A percentile compares a stretch with the other conserved stretches of the same genome.
Conservation (phyloP, 352 stramenopile genomes). For the Thraustochytrium striatum region DNA sequence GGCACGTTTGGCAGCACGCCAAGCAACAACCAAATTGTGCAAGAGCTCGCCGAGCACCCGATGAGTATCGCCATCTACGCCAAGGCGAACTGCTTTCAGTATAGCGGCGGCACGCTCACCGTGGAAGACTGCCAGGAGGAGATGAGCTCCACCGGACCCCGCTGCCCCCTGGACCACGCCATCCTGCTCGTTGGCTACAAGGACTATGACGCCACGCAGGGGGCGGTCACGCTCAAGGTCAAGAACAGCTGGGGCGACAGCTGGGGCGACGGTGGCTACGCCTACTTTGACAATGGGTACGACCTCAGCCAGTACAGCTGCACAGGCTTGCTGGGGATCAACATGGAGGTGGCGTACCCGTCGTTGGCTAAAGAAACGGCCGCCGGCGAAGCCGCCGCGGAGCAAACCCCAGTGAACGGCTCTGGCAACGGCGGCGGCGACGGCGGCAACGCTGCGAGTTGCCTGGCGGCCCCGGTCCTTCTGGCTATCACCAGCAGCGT, state of each 20-base stretch:
- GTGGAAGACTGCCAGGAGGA: constrained; percentile 53
- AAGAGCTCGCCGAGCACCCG: constrained; percentile 60
- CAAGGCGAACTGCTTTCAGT: constrained; percentile 64
- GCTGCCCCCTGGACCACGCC: constrained; percentile 58
- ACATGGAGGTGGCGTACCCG: constrained; percentile 13
- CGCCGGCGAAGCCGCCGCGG: no score
- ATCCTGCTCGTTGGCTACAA: constrained; percentile 63
- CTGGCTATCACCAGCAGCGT: no score
- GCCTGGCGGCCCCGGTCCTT: no score
- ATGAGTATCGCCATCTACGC: constrained; percentile 66
- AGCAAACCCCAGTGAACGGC: no score
- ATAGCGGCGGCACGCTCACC: constrained; percentile 64
- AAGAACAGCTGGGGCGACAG: constrained; percentile 69
- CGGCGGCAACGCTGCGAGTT: no score
- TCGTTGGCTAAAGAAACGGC: background rate
- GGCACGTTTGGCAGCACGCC: background rate
- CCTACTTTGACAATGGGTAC: constrained; percentile 43
- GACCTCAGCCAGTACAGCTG: background rate
- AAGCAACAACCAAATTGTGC: constrained; percentile 54
- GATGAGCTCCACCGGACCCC: background rate
- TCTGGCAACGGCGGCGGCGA: no score
- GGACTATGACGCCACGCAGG: constrained; percentile 50
- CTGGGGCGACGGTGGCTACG: constrained; percentile 66
- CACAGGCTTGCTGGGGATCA: constrained; percentile 20
- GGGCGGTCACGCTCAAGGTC: constrained; percentile 58